Percentiles rank a stretch among this genome's conserved stretches.
phyloP scores from a whole-genome alignment of 179 eudicot species.

The Drosera spatulata region DNA sequence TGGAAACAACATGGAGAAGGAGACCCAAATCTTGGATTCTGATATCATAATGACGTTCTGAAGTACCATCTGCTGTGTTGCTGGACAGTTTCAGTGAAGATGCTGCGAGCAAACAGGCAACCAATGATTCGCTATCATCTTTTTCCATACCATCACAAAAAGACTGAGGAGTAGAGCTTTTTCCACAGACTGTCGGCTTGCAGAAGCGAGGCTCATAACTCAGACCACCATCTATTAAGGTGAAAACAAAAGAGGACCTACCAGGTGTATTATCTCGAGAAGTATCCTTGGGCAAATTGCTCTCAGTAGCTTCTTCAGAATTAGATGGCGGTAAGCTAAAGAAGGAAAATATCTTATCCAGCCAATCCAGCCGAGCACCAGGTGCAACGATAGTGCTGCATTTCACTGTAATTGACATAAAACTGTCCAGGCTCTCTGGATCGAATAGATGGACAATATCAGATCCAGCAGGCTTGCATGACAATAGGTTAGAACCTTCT shows the following conservation, averaged over 20 bases:
- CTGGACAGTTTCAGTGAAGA: constrained; percentile 59
- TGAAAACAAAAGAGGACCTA: constrained; percentile 53
- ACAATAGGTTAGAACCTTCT: constrained; percentile 74
- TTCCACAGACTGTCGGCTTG: constrained; percentile 12
- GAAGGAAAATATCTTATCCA: constrained; percentile 47
- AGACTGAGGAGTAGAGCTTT: constrained; percentile 17
- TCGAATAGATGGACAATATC: constrained; percentile 57
- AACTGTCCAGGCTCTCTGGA: constrained; percentile 39
- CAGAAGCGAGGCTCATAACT: constrained; percentile 73
- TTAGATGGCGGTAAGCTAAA: constrained; percentile 55
- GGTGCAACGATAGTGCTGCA: constrained; percentile 70
- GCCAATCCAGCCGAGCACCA: constrained; percentile 95
- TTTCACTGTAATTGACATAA: constrained; percentile 46
- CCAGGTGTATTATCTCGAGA: constrained; percentile 11
- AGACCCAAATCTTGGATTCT: constrained; percentile 66
- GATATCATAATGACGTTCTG: constrained; percentile 41
- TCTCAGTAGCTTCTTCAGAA: constrained; percentile 22
- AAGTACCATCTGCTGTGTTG: constrained; percentile 21
- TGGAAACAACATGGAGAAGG: constrained; percentile 42
- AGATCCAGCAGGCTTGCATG: constrained; percentile 58
- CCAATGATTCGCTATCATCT: constrained; percentile 17
- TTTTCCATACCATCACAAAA: constrained; percentile 18
- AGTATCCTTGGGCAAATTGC: constrained; percentile 13
- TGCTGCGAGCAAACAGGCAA: constrained; percentile 74
- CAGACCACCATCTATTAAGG: constrained; percentile 69